phyloP scores from a whole-genome alignment of 1,284 basidiomycete genomes.

The Polyporus tsugae region DNA sequence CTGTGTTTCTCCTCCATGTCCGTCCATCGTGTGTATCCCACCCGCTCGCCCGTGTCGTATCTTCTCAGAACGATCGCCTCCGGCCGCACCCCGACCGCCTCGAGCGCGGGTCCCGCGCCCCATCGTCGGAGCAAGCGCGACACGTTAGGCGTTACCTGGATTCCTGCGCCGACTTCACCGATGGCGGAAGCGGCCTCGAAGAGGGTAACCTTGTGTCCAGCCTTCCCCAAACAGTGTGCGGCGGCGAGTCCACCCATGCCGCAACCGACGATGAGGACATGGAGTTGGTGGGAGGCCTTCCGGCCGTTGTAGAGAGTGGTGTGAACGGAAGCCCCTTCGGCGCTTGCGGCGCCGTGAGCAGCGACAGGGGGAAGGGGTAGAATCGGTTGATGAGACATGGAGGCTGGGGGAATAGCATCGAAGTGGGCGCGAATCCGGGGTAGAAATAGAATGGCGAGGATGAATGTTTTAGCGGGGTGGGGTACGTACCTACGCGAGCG shows the following conservation, averaged over 20 bases:
- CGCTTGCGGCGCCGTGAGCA: conserved; percentile 28
- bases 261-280: conserved; percentile 56
- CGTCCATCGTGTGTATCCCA: conserved; percentile 52
- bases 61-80: conserved; percentile 51
- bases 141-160: conserved; percentile 59
- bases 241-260: conserved; percentile 58
- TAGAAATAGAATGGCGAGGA: conserved; percentile 10
- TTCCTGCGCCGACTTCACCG: conserved; percentile 59
- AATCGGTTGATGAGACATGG: background rate
- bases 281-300: conserved; percentile 46
- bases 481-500: too few relatives aligned
- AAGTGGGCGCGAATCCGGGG: conserved; percentile 15
- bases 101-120: conserved; percentile 49
- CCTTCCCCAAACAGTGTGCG: conserved; percentile 52
- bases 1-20: conserved; percentile 49
- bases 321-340: conserved; percentile 29
- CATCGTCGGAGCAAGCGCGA: conserved; percentile 51
- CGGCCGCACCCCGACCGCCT: conserved; percentile 49
- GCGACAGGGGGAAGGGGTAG: conserved; percentile 2
- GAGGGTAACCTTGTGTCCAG: conserved; percentile 55
- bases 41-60: conserved; percentile 50
- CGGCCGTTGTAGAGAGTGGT: conserved; percentile 40
- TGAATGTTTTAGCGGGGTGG: too few relatives aligned
- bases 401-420: background rate
- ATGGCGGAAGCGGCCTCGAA: conserved; percentile 52